These are phyloP conservation scores for Xerocomus potaroensis DNA, from an alignment of 768 basidiomycete genomes.

Conservation along the genomic window DNA sequence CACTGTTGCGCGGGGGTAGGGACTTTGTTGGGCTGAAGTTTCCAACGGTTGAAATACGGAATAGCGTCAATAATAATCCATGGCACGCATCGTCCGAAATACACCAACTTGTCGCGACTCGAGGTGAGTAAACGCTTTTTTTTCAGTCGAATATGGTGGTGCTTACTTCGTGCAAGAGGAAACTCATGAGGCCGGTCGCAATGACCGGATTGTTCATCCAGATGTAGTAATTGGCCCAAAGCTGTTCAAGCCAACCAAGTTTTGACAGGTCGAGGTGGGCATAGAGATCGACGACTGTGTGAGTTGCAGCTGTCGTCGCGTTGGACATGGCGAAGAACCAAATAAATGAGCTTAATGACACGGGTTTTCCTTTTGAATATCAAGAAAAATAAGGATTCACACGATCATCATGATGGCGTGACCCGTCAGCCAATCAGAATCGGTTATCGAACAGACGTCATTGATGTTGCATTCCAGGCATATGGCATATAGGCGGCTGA, in stretches of 20 bases:
- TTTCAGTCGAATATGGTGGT: too few species aligned
- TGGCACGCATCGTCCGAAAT: conserved; percentile 92
- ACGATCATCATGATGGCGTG: conserved; percentile 23
- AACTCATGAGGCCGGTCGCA: conserved; percentile 91
- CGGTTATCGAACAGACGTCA: conserved; percentile 17
- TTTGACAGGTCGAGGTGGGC: conserved; percentile 54
- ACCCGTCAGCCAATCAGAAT: conserved; percentile 23
- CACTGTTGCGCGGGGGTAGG: conserved; percentile 83
- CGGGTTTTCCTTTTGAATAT: conserved; percentile 5
- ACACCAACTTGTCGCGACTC: conserved; percentile 63
- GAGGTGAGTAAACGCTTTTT: background rate
- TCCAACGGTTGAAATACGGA: conserved; percentile 92
- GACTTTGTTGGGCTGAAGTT: conserved; percentile 83
- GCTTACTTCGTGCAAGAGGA: conserved; percentile 89
- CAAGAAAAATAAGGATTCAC: conserved; percentile 9
- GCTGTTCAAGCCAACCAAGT: conserved; percentile 67
- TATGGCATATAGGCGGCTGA: too few species aligned
- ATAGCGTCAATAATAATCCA: conserved; percentile 96
- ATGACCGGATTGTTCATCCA: conserved; percentile 85
- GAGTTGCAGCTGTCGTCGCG: conserved; percentile 28
- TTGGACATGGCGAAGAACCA: conserved; percentile 39
- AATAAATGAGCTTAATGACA: background rate
- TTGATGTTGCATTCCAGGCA: background rate
- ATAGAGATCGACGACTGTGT: conserved; percentile 43
- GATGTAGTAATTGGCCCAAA: conserved; percentile 85